Percentiles rank a stretch among this genome's conserved stretches.
Conservation (phyloP, 176 grass and related monocot genomes). For the Cenchrus americanus region DNA sequence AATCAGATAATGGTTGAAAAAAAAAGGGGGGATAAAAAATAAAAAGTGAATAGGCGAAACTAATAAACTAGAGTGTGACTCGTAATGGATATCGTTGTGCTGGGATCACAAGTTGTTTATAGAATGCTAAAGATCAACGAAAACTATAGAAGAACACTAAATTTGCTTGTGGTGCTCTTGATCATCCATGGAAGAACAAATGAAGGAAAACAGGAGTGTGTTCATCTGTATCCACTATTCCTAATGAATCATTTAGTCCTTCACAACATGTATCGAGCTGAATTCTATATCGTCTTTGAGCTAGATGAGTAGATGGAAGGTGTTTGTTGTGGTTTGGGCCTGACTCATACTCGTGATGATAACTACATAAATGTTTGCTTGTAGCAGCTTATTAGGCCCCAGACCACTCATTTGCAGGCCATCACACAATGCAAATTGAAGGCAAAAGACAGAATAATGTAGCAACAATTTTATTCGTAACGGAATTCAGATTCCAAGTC, state of each 20-base stretch:
- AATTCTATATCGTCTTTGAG: neutral
- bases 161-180: neutral
- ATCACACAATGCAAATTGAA: neutral
- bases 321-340: neutral
- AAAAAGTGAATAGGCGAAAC: neutral
- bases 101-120: neutral
- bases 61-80: neutral
- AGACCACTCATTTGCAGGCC: neutral
- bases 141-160: conserved; percentile 3
- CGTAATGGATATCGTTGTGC: neutral
- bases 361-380: neutral
- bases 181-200: neutral
- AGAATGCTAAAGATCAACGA: neutral
- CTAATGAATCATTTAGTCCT: neutral
- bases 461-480: neutral
- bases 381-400: neutral
- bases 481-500: conserved; percentile 18
- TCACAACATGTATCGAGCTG: neutral
- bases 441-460: neutral
- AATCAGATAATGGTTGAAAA: conserved; percentile 18
- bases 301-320: neutral
- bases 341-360: neutral
- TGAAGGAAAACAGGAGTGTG: neutral
- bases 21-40: neutral
- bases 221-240: neutral